Evolutionary conservation across 2,329 filamentous ascomycete species (phyloP).

Genomic region (Pseudogymnoascus sp.): DNA sequence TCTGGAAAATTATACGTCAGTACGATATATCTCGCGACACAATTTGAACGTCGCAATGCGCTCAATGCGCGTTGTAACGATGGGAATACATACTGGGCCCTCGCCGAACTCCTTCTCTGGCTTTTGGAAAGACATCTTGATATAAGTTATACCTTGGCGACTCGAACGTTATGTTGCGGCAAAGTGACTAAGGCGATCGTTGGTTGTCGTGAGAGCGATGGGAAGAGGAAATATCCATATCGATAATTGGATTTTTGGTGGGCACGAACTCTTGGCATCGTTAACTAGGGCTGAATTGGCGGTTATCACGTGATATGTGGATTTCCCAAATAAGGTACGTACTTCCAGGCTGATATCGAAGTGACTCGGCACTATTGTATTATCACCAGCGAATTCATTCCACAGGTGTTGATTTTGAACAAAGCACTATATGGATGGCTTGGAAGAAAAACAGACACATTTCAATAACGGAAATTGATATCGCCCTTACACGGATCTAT

Average conservation of each 20-base stretch:
- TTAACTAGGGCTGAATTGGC: constrained; percentile 1
- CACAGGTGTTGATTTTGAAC: not conserved
- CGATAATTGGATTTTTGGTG: constrained; percentile 5
- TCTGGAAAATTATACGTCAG: constrained; percentile 39
- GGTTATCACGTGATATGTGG: not conserved
- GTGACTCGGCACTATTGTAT: not conserved
- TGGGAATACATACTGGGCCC: constrained; percentile 58
- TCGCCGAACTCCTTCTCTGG: constrained; percentile 87
- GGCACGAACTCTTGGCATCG: constrained; percentile 10
- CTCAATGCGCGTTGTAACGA: not conserved
- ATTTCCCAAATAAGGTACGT: not conserved
- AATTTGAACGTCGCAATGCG: not conserved
- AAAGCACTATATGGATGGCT: not conserved
- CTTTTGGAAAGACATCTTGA: constrained; percentile 91
- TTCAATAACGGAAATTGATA: not conserved
- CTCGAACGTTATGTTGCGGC: constrained; percentile 71
- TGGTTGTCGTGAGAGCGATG: constrained; percentile 22
- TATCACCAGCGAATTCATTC: not conserved
- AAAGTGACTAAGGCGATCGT: constrained; percentile 64
- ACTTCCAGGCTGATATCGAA: not conserved
- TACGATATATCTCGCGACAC: not conserved
- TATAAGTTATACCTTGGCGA: constrained; percentile 57
- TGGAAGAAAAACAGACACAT: not conserved
- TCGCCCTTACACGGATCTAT: constrained; percentile 23
- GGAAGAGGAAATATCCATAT: not conserved